Conservation (phyloP, 192 early-diverging fungal species). For the Chytriomyces hyalinus region DNA sequence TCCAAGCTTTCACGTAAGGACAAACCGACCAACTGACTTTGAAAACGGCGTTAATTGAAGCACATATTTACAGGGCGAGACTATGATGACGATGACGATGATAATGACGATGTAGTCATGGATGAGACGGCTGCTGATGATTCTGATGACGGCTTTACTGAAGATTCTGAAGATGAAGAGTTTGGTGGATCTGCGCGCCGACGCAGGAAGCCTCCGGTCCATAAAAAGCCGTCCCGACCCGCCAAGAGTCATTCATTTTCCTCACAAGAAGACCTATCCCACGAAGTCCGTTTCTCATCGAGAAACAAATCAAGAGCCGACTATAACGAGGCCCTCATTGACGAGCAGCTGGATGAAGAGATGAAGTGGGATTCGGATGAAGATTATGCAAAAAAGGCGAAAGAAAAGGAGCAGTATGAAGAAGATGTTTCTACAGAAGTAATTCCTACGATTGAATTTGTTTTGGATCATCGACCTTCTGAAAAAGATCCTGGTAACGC, state of each 20-base stretch:
- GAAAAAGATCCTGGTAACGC: conserved; percentile 20
- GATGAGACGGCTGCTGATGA: conserved; percentile 7
- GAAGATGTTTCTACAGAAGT: conserved; percentile 23
- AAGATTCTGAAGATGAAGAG: conserved; percentile 33
- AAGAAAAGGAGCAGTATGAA: not conserved
- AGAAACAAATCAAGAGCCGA: conserved; percentile 8
- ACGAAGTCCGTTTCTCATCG: conserved; percentile 29
- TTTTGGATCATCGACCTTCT: conserved; percentile 31
- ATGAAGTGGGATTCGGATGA: conserved; percentile 34
- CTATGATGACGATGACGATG: conserved; percentile 31
- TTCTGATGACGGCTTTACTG: conserved; percentile 7
- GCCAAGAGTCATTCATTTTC: conserved; percentile 40
- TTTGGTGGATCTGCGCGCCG: conserved; percentile 43
- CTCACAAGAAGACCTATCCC: conserved; percentile 42
- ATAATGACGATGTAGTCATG: conserved; percentile 14
- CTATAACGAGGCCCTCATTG: conserved; percentile 41
- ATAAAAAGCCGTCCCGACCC: not conserved
- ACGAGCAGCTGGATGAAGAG: conserved; percentile 39
- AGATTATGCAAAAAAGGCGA: conserved; percentile 26
- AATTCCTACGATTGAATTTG: conserved; percentile 31
- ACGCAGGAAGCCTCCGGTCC: conserved; percentile 26
- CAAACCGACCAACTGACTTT: not conserved
- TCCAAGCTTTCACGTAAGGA: conserved; percentile 25
- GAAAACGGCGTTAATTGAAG: not conserved
- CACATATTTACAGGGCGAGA: not conserved